Evolutionary conservation across 371 early-diverging fungal species (phyloP).

Genomic region (Mucor piriformis): DNA sequence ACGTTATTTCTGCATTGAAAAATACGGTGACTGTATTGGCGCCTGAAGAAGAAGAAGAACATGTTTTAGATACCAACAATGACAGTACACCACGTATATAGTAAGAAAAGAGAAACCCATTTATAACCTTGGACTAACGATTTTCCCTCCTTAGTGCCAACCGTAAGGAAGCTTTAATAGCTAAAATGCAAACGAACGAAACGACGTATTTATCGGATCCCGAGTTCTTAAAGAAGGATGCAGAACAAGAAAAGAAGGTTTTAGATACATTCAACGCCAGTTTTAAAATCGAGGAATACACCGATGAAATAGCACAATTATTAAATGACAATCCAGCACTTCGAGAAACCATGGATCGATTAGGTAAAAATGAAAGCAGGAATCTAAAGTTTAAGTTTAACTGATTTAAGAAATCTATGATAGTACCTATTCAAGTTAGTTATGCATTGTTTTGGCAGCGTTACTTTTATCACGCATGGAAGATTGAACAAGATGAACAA

Average conservation of each 20-base stretch:
- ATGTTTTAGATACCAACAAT: not conserved
- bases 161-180: conserved; percentile 46
- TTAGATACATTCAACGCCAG: conserved; percentile 36
- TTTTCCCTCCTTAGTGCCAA: conserved; percentile 33
- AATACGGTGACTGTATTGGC: conserved; percentile 42
- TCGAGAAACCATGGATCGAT: conserved; percentile 46
- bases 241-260: conserved; percentile 29
- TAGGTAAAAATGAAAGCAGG: conserved; percentile 24
- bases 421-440: conserved; percentile 51
- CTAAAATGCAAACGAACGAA: conserved; percentile 42
- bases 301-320: conserved; percentile 47
- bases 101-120: conserved; percentile 17
- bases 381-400: no score
- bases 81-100: conserved; percentile 29
- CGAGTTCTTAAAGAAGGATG: conserved; percentile 6
- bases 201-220: conserved; percentile 39
- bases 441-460: conserved; percentile 52
- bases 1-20: conserved; percentile 40
- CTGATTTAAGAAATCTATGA: conserved; percentile 12
- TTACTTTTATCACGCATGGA: conserved; percentile 50
- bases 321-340: conserved; percentile 40
- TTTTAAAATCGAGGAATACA: conserved; percentile 46
- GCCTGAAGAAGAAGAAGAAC: conserved; percentile 31
- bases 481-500: conserved; percentile 51
- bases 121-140: no score